phyloP scores from a whole-genome alignment of 768 basidiomycete species.

The Cantharellus cinnabarinus region DNA sequence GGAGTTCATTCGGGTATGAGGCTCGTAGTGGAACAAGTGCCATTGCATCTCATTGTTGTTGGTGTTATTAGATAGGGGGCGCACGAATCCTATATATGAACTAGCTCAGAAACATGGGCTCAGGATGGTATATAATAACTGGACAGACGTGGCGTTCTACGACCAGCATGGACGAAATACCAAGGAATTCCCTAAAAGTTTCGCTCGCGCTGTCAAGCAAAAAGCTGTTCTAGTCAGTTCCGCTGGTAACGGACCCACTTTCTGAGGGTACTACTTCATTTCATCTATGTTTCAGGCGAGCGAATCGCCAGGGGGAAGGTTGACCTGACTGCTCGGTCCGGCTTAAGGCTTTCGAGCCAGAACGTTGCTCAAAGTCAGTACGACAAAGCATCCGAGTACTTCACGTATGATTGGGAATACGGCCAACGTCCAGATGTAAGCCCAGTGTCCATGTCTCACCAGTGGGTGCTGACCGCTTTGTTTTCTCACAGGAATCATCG shows the following conservation, averaged over 20 bases:
- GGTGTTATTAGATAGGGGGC: slow-evolving; percentile 17
- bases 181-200: not conserved
- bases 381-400: slow-evolving; percentile 38
- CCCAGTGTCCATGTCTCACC: slow-evolving; percentile 28
- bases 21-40: not conserved
- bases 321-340: slow-evolving; percentile 33
- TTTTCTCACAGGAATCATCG: not conserved
- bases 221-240: not conserved
- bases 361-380: slow-evolving; percentile 24
- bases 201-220: not conserved
- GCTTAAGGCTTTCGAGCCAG: slow-evolving; percentile 30
- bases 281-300: slow-evolving; percentile 17
- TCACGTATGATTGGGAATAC: slow-evolving; percentile 30
- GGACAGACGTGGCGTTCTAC: slow-evolving; percentile 3
- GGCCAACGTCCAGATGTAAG: slow-evolving; percentile 33
- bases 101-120: slow-evolving; percentile 19
- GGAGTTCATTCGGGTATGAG: slow-evolving; percentile 23
- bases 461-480: slow-evolving; percentile 10
- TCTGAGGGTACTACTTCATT: not conserved
- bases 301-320: slow-evolving; percentile 28
- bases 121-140: slow-evolving; percentile 1
- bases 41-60: not conserved
- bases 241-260: not conserved
- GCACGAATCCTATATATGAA: slow-evolving; percentile 37
- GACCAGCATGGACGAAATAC: not conserved